Evolutionary conservation across 352 stramenopile species (phyloP).

Genomic region (Globisporangium cederbergense): DNA sequence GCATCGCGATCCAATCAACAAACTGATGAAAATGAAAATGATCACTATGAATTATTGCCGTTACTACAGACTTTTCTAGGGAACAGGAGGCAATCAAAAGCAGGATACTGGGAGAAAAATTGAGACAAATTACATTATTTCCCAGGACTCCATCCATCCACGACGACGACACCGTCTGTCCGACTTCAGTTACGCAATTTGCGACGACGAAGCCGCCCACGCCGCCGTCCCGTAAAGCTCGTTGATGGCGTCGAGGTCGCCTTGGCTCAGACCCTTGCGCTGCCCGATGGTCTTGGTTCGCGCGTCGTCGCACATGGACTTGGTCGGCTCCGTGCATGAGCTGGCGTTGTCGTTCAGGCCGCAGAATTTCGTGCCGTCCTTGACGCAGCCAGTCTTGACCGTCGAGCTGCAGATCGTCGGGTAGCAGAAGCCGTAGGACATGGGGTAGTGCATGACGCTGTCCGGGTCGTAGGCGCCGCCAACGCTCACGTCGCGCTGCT

Average conservation of each 20-base stretch:
- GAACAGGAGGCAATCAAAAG: constrained; percentile 12
- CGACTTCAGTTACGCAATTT: constrained; percentile 18
- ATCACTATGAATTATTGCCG: constrained; percentile 12
- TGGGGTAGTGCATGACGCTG: constrained; percentile 82
- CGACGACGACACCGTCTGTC: neutral
- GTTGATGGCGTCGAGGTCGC: constrained; percentile 43
- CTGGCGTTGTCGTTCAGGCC: constrained; percentile 62
- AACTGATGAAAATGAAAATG: constrained; percentile 1
- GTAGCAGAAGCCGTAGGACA: constrained; percentile 75
- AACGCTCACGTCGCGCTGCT: constrained; percentile 57
- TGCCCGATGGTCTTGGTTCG: constrained; percentile 62
- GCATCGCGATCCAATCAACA: neutral
- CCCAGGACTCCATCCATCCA: constrained; percentile 5
- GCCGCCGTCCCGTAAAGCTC: constrained; percentile 34
- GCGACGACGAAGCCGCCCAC: constrained; percentile 22
- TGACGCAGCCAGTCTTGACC: constrained; percentile 45
- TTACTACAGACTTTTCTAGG: constrained; percentile 14
- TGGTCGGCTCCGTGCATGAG: constrained; percentile 55
- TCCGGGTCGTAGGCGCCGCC: constrained; percentile 65
- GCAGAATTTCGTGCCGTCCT: constrained; percentile 55
- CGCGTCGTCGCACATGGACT: constrained; percentile 49
- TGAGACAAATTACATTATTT: constrained; percentile 17
- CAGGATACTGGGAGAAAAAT: neutral
- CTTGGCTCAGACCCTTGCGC: constrained; percentile 50
- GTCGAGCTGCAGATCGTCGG: constrained; percentile 43